These are phyloP conservation scores for Plasmopara viticola DNA, from an alignment of 352 stramenopile species.

Conservation along the genomic window DNA sequence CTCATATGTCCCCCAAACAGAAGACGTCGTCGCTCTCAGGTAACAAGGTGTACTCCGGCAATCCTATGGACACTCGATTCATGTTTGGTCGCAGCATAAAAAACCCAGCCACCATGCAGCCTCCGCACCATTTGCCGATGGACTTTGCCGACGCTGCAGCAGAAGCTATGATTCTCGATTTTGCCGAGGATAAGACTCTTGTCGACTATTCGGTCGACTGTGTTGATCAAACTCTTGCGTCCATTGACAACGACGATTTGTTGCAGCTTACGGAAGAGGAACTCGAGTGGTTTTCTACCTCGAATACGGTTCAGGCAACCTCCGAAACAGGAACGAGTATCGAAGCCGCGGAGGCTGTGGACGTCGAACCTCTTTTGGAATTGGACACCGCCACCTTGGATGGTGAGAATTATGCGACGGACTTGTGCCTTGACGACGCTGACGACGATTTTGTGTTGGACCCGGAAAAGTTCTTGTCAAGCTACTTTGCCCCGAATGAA, in stretches of 20 bases:
- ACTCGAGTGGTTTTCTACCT: conserved; percentile 75
- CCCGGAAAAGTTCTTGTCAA: conserved; percentile 82
- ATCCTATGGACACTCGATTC: conserved; percentile 30
- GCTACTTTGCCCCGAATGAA: conserved; percentile 61
- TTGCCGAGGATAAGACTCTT: conserved; percentile 64
- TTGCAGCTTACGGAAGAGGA: conserved; percentile 78
- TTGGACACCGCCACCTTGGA: conserved; percentile 20
- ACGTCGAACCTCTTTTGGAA: conserved; percentile 18
- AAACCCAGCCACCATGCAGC: conserved; percentile 20
- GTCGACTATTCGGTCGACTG: conserved; percentile 54
- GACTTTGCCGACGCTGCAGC: conserved; percentile 46
- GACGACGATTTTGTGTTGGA: conserved; percentile 84
- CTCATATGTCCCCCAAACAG: conserved; percentile 74
- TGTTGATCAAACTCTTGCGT: conserved; percentile 52
- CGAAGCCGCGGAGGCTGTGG: conserved; percentile 5
- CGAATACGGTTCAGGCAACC: conserved; percentile 16
- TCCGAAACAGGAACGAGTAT: conserved; percentile 5
- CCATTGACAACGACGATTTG: conserved; percentile 77
- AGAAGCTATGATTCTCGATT: conserved; percentile 67
- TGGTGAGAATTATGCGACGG: conserved; percentile 24
- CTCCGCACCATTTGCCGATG: conserved; percentile 35
- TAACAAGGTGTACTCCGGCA: conserved; percentile 44
- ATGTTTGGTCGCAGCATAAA: conserved; percentile 30
- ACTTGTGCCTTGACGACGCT: conserved; percentile 48
- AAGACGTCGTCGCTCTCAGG: conserved; percentile 38